Evolutionary conservation across 345 rosid species (phyloP).

Genomic region (Psidium friedrichsthalianum): DNA sequence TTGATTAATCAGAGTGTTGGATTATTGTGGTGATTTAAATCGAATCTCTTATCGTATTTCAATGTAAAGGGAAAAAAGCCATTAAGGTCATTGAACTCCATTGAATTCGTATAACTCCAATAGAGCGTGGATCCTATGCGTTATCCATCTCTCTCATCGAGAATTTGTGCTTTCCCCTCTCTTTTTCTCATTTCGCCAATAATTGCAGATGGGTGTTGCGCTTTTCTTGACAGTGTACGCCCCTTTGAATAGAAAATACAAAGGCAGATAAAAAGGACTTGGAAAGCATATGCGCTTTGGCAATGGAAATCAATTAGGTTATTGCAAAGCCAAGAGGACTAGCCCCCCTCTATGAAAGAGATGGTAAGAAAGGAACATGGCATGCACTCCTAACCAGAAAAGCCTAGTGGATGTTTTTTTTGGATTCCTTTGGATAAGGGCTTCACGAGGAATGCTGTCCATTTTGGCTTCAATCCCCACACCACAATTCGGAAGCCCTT

Average conservation of each 20-base stretch:
- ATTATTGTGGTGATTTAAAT: neutral
- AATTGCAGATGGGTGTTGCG: neutral
- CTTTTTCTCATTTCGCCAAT: neutral
- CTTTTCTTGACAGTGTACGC: neutral
- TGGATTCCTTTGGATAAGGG: neutral
- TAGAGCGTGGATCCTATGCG: neutral
- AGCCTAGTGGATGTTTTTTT: neutral
- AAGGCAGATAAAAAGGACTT: neutral
- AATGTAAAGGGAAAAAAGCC: too few species aligned
- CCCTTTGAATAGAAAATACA: neutral
- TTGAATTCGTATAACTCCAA: too few species aligned
- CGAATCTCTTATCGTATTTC: too few species aligned
- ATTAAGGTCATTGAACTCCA: neutral
- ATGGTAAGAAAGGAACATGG: neutral
- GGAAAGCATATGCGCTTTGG: neutral
- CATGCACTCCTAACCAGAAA: neutral
- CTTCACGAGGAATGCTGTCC: neutral
- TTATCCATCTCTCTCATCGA: neutral
- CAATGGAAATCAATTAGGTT: neutral
- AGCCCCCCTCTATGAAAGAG: neutral
- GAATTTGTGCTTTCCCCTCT: neutral
- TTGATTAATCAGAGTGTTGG: neutral
- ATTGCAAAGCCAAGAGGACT: neutral
- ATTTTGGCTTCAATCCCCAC: neutral
- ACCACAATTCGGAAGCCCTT: neutral